phyloP scores from a whole-genome alignment of 2,329 filamentous ascomycete species.

The Diaporthe velutina region DNA sequence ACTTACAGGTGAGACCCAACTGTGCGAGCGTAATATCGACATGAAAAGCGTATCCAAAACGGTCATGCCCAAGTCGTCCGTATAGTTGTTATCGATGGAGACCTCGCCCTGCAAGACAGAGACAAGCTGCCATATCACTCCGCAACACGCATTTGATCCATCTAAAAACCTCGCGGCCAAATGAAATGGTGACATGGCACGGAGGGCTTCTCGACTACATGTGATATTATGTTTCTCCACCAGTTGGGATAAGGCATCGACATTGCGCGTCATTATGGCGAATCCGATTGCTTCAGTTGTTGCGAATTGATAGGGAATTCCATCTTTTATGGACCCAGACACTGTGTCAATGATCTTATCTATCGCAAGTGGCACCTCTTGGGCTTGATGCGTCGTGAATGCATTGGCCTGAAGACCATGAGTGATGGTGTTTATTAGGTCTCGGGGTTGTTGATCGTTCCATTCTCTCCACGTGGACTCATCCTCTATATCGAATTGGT shows the following conservation, averaged over 20 bases:
- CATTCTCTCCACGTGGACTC: conserved; percentile 15
- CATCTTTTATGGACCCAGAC: not conserved
- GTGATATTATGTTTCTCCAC: too few species aligned
- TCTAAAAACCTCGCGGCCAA: not conserved
- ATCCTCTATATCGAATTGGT: conserved; percentile 13
- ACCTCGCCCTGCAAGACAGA: not conserved
- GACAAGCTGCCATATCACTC: not conserved
- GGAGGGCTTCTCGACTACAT: not conserved
- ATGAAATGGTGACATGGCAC: not conserved
- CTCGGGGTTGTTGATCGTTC: not conserved
- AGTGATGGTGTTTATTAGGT: not conserved
- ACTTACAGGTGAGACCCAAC: not conserved
- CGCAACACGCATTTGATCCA: not conserved
- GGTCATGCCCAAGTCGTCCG: not conserved
- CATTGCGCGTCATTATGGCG: conserved; percentile 3
- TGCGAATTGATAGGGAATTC: too few species aligned
- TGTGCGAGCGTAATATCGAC: conserved; percentile 6
- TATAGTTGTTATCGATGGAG: not conserved
- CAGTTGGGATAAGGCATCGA: not conserved
- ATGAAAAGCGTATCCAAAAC: not conserved
- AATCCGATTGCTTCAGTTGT: not conserved
- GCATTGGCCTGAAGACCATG: not conserved
- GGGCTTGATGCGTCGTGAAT: not conserved
- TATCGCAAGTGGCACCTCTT: not conserved
- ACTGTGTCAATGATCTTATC: not conserved